Evolutionary conservation across 441 rosid species (phyloP).

Genomic region (Biscutella laevigata): DNA sequence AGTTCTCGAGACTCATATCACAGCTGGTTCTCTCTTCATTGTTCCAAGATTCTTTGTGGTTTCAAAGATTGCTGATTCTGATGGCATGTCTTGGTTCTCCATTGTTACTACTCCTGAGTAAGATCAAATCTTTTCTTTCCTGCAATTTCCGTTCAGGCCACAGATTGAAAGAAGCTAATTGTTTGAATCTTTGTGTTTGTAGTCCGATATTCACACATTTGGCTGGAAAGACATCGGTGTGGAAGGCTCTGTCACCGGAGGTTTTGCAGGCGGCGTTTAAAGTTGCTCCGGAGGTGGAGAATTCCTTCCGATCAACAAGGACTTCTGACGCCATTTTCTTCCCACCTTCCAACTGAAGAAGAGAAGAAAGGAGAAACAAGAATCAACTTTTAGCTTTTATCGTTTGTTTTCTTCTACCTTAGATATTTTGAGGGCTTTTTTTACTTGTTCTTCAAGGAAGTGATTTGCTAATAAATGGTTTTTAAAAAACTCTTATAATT

Average conservation of each 20-base stretch:
- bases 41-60: conserved; percentile 87
- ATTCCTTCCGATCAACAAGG: conserved; percentile 58
- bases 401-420: no score
- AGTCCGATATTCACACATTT: conserved; percentile 83
- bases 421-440: no score
- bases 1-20: conserved; percentile 57
- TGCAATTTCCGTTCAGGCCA: no score
- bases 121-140: conserved; percentile 9
- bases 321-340: conserved; percentile 63
- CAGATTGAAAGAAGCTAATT: background rate
- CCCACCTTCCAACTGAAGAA: conserved; percentile 54
- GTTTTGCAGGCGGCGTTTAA: conserved; percentile 70
- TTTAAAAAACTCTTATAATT: no score
- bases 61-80: conserved; percentile 65
- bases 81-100: conserved; percentile 59
- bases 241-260: conserved; percentile 73
- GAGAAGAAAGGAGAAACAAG: background rate
- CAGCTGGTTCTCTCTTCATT: conserved; percentile 65
- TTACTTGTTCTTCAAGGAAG: no score
- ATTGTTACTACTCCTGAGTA: conserved; percentile 83
- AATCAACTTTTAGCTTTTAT: background rate
- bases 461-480: no score
- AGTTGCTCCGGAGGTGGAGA: conserved; percentile 44
- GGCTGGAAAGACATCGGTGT: conserved; percentile 70
- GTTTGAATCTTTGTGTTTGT: conserved; percentile 1